phyloP scores from a whole-genome alignment of 768 basidiomycete genomes.

The Lactarius indigo region DNA sequence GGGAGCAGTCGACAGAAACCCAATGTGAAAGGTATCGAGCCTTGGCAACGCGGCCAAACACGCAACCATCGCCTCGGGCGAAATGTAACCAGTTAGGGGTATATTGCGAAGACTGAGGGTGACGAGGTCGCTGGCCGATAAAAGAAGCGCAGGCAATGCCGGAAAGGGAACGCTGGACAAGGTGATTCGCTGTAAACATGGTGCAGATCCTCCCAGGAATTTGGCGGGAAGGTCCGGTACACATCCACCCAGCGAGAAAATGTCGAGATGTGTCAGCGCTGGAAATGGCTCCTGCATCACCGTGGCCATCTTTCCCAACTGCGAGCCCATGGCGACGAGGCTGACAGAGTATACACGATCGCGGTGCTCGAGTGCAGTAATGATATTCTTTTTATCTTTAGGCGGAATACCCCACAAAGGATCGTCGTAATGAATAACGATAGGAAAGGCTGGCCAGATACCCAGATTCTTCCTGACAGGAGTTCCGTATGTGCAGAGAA shows the following conservation, averaged over 20 bases:
- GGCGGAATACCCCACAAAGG: background rate
- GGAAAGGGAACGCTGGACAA: constrained; percentile 59
- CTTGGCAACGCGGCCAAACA: background rate
- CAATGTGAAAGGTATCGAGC: background rate
- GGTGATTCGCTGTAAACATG: constrained; percentile 63
- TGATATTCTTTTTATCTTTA: background rate
- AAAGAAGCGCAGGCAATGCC: background rate
- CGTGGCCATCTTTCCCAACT: background rate
- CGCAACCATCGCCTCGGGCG: background rate
- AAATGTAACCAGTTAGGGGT: background rate
- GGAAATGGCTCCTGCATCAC: background rate
- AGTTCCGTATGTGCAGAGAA: background rate
- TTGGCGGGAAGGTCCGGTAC: background rate
- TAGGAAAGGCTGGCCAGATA: background rate
- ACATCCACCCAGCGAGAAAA: background rate
- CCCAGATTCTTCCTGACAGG: background rate
- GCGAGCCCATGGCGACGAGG: background rate
- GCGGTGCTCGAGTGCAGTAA: background rate
- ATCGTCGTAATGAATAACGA: background rate
- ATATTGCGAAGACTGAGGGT: background rate
- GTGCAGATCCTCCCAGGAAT: constrained; percentile 50
- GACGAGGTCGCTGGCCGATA: background rate
- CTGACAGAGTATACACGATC: background rate
- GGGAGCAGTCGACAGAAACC: background rate
- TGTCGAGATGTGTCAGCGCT: background rate